Conservation (phyloP, 1,139 yeast genomes). For the Geotrichum macrosporum region DNA sequence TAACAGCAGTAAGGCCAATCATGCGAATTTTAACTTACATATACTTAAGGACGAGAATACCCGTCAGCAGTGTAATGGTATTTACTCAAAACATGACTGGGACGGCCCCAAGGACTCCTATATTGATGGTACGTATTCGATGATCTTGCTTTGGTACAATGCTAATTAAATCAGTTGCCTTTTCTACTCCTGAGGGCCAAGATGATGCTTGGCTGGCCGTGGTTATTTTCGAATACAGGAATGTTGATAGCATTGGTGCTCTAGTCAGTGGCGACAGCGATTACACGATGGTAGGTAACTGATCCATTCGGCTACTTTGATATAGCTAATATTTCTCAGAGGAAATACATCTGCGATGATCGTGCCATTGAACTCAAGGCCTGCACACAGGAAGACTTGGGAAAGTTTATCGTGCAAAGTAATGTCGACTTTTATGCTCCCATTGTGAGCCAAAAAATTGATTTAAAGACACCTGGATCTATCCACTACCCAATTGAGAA, state of each 20-base stretch:
- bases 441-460: constrained; percentile 54
- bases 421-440: constrained; percentile 46
- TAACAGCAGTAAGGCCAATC: constrained; percentile 1
- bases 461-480: constrained; percentile 55
- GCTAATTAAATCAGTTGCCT: too few species aligned
- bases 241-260: constrained; percentile 64
- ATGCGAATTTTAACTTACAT: too few species aligned
- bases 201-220: constrained; percentile 50
- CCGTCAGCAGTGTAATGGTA: constrained; percentile 78
- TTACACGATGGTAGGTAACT: constrained; percentile 7
- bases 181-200: constrained; percentile 28
- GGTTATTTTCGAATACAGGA: constrained; percentile 79
- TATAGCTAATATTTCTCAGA: constrained; percentile 19
- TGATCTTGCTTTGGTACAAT: too few species aligned
- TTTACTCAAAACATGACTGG: constrained; percentile 85
- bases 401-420: constrained; percentile 56
- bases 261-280: constrained; percentile 35
- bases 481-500: constrained; percentile 59
- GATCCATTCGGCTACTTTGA: constrained; percentile 20
- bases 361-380: constrained; percentile 53
- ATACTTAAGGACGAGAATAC: constrained; percentile 11
- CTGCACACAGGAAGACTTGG: constrained; percentile 55
- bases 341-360: constrained; percentile 71
- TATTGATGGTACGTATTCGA: constrained; percentile 28
- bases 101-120: constrained; percentile 55